phyloP scores from a whole-genome alignment of 371 early-diverging fungal genomes.

The Entomophthora muscae region DNA sequence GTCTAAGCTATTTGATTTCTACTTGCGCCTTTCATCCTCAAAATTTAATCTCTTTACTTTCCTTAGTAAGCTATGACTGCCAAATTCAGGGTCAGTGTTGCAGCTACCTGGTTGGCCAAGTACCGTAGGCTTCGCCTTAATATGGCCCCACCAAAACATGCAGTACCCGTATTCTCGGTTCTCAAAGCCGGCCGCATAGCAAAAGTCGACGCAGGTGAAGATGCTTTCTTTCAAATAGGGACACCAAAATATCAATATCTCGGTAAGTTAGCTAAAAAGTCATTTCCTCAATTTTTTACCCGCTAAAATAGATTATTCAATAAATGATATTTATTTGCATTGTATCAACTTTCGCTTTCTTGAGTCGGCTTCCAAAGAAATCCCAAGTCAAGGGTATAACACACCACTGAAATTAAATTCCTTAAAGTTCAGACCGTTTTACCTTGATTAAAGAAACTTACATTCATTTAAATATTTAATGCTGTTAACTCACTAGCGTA shows the following conservation, averaged over 20 bases:
- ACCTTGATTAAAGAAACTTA: no score
- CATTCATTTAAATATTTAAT: background rate
- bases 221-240: constrained; percentile 29
- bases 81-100: background rate
- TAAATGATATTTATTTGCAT: no score
- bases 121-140: constrained; percentile 1
- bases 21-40: no score
- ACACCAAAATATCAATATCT: background rate
- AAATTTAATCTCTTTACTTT: no score
- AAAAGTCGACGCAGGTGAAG: constrained; percentile 53
- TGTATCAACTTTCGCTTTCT: no score
- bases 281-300: no score
- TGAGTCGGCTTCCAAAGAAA: no score
- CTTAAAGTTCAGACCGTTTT: no score
- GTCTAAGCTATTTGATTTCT: no score
- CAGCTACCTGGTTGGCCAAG: constrained; percentile 7
- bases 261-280: background rate
- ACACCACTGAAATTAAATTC: no score
- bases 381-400: no score
- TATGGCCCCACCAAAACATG: background rate
- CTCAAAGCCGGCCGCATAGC: background rate
- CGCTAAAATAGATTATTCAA: no score
- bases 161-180: background rate
- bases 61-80: background rate
- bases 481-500: background rate